Percentiles rank a stretch among this genome's conserved stretches.
Conservation (phyloP, 78 protist genomes). For the Isochrysis galbana region DNA sequence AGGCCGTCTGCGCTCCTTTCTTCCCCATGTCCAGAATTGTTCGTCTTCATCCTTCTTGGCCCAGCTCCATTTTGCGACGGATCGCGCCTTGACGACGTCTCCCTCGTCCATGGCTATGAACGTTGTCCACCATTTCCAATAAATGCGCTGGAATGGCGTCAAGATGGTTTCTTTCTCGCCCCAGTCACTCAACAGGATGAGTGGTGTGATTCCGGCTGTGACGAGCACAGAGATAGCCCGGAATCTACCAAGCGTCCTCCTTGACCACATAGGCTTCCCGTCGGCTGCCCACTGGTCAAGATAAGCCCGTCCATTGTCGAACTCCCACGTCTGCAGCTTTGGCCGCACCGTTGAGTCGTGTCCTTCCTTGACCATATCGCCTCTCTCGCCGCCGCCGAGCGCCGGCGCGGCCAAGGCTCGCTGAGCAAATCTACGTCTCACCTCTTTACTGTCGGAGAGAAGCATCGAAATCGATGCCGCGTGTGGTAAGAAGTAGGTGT, state of each 20-base stretch:
- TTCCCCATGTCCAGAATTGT: too few relatives aligned
- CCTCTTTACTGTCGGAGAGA: too few relatives aligned
- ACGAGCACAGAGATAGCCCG: neutral
- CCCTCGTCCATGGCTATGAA: neutral
- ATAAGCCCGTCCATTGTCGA: neutral
- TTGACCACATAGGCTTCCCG: neutral
- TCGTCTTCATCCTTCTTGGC: too few relatives aligned
- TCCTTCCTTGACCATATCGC: neutral
- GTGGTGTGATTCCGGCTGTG: neutral
- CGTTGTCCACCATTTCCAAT: neutral
- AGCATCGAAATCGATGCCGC: too few relatives aligned
- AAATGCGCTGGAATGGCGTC: neutral
- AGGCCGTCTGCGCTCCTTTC: too few relatives aligned
- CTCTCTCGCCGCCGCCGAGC: too few relatives aligned
- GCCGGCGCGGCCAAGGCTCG: too few relatives aligned
- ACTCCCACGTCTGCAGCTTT: neutral
- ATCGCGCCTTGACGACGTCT: neutral
- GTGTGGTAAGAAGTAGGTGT: too few relatives aligned
- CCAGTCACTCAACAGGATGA: neutral
- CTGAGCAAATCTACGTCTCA: too few relatives aligned
- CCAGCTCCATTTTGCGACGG: neutral
- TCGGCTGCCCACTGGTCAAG: neutral
- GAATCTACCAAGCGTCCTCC: neutral
- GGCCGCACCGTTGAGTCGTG: neutral
- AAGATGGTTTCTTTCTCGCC: neutral